Base-by-base conservation (phyloP, 202 grass and related monocot genomes). In the Zizania palustris region DNA sequence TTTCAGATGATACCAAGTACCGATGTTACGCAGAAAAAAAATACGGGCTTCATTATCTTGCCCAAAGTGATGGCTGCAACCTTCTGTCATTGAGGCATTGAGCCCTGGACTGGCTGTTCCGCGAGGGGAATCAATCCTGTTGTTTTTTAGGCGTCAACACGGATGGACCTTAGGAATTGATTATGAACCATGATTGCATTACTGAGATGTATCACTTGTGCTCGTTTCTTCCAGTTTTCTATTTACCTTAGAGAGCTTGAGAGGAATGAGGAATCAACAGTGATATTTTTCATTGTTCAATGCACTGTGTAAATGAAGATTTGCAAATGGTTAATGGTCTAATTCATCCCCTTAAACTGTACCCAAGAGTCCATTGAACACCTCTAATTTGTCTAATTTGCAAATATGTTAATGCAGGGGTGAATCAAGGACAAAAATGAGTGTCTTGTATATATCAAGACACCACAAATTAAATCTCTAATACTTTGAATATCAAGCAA, bases 151-250 rank as follows among this genome's bases (percentile, higher is more conserved):
- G 60, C 71, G 16, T 50, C 65, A 39, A 77, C 53, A 73, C 67
- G 53, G 72, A 75, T 77, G 63, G 67, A 53, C 12, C 53, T 68
- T 77, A 85, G 76, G 67, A 1, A 77, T 81, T 88, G 51, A 72
- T 88, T 71, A 51, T 67, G 57, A 40, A 81, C 60, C 60, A 85
- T 5, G 82, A 71, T 85, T 85, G 38, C 53, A 67, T 66, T 73
- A 38, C 59, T 21, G 14, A 77, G 44, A 56, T 89, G 77, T 85
- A 82, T 81, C 53, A 20, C 18, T 35, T 18, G 28, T 11, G 2
- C 28, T 28, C 28, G 28, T 28, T 28, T 63, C n/a, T 66, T 44
- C 28, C 28, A 28, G 28, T 28, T 28, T 28, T 46, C 45, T 82
- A 40, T 67, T 65, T 73, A 63, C 72, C 38, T 72, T 56, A 81